phyloP scores from a whole-genome alignment of 139 green algal genomes.

The Chlorella vulgaris region DNA sequence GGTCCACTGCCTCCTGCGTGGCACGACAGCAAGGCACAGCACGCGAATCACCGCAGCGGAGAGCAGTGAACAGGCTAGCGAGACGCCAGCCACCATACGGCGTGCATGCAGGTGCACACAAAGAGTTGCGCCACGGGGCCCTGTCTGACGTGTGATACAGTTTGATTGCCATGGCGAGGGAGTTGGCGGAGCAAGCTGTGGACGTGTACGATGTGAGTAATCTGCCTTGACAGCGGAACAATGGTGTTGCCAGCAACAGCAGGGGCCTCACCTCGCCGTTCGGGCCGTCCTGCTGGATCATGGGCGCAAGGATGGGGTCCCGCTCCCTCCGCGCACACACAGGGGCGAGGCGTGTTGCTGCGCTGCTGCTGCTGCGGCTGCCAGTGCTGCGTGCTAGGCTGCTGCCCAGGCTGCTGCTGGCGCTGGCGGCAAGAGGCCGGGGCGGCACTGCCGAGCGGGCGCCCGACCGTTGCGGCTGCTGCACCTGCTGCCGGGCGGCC shows the following conservation, averaged over 20 bases:
- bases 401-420: neutral
- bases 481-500: slow-evolving; percentile 2
- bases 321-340: slow-evolving; percentile 35
- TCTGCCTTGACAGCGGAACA: too few species aligned
- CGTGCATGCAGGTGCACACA: neutral
- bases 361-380: slow-evolving; percentile 8
- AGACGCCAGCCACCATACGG: too few species aligned
- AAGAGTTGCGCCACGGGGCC: neutral
- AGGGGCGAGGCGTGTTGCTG: slow-evolving; percentile 24
- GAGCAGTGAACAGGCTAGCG: neutral
- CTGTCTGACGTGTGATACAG: too few species aligned
- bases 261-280: slow-evolving; percentile 10
- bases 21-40: neutral
- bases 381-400: neutral
- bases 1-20: slow-evolving; percentile 73
- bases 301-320: slow-evolving; percentile 47
- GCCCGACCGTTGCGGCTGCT: slow-evolving; percentile 6
- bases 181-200: too few species aligned
- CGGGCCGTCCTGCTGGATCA: slow-evolving; percentile 41
- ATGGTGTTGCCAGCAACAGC: neutral
- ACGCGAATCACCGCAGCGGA: neutral
- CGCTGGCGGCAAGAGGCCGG: neutral
- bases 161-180: too few species aligned
- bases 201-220: too few species aligned
- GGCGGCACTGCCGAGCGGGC: neutral